Percentiles rank a stretch among this genome's conserved stretches.
Conservation (phyloP, 306 rosid genomes). For the Psophocarpus tetragonolobus region DNA sequence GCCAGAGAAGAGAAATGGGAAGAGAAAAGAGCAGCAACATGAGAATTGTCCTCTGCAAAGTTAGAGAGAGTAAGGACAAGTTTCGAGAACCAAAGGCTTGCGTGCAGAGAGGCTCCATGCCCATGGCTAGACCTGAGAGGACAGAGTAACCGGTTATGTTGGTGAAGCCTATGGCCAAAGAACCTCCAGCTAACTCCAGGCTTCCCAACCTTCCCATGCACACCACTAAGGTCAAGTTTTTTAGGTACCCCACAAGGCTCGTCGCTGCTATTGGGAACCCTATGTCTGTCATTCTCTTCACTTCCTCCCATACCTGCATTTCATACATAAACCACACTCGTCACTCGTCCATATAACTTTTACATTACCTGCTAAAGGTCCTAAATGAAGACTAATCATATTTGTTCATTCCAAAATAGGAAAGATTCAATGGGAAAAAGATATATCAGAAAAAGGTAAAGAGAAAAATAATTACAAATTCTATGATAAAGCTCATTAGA, state of each 20-base stretch:
- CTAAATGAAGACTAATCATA: neutral
- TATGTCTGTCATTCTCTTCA: conserved; percentile 55
- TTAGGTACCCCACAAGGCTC: conserved; percentile 63
- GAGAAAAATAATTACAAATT: no score
- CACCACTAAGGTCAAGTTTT: conserved; percentile 60
- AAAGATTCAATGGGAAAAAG: neutral
- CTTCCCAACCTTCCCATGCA: conserved; percentile 83
- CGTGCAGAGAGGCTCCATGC: conserved; percentile 75
- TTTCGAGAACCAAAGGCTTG: conserved; percentile 68
- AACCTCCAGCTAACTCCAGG: conserved; percentile 67
- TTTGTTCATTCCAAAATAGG: neutral
- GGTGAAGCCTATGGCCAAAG: conserved; percentile 73
- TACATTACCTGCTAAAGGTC: neutral
- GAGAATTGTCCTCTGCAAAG: conserved; percentile 62
- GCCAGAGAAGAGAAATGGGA: conserved; percentile 66
- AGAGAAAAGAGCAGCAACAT: conserved; percentile 55
- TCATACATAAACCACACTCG: neutral
- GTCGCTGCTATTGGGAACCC: conserved; percentile 68
- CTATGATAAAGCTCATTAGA: no score
- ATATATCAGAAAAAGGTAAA: neutral
- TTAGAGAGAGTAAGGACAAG: conserved; percentile 46
- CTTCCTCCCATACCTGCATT: conserved; percentile 64
- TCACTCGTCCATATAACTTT: neutral
- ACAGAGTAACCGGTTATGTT: conserved; percentile 78
- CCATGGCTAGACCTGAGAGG: conserved; percentile 70